Evolutionary conservation across 352 stramenopile species (phyloP).

Genomic region (Elongisporangium undulatum): DNA sequence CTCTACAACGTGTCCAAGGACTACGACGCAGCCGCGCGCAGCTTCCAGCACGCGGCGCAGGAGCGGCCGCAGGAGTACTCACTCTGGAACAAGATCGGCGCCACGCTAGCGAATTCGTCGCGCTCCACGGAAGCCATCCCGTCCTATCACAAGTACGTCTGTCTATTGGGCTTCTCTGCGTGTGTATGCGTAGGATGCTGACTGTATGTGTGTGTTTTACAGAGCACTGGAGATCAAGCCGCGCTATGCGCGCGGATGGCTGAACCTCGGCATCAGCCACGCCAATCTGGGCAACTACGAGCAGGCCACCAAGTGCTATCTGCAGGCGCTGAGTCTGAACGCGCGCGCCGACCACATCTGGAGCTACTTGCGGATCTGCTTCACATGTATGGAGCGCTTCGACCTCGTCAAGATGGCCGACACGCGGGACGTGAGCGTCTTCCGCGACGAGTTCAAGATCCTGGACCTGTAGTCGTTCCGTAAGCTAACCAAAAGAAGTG

Average conservation of each 20-base stretch:
- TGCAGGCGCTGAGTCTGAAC: conserved; percentile 96
- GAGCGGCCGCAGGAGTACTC: conserved; percentile 91
- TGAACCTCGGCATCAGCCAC: conserved; percentile 98
- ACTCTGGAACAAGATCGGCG: conserved; percentile 98
- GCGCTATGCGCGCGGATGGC: conserved; percentile 95
- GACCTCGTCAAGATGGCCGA: conserved; percentile 93
- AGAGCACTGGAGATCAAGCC: conserved; percentile 95
- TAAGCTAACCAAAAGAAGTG: neutral
- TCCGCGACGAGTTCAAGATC: conserved; percentile 84
- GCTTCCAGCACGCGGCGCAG: conserved; percentile 85
- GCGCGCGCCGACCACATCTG: conserved; percentile 95
- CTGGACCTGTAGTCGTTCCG: conserved; percentile 51
- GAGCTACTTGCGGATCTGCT: conserved; percentile 97
- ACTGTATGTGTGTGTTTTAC: conserved; percentile 3
- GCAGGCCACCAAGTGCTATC: conserved; percentile 95
- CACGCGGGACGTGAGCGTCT: conserved; percentile 73
- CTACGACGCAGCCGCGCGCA: conserved; percentile 90
- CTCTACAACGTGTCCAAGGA: conserved; percentile 97
- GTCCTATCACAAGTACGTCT: conserved; percentile 84
- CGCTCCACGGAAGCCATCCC: conserved; percentile 91
- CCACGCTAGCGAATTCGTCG: conserved; percentile 95
- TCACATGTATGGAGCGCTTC: conserved; percentile 96
- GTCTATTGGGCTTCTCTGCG: neutral
- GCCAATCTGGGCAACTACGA: conserved; percentile 95
- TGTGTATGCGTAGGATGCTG: neutral